Percentiles rank a stretch among this genome's conserved stretches.
phyloP scores from a whole-genome alignment of 495 filamentous ascomycete species.

The Oidiodendron maius region DNA sequence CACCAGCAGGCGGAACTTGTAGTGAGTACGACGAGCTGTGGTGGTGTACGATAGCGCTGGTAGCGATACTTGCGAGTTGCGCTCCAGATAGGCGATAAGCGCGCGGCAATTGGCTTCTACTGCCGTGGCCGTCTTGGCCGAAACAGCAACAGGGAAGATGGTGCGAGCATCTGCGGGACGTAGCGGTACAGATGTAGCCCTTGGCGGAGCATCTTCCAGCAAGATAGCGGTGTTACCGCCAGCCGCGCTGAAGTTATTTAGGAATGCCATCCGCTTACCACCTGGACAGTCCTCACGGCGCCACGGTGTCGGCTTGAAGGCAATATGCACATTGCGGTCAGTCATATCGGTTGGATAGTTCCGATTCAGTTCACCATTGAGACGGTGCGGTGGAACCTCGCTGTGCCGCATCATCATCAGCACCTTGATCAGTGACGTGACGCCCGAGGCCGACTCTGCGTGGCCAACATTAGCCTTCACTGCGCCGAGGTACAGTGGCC shows the following conservation, averaged over 20 bases:
- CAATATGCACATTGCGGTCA: constrained; percentile 70
- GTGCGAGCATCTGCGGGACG: constrained; percentile 34
- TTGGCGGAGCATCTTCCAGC: constrained; percentile 47
- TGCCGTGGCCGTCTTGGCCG: constrained; percentile 47
- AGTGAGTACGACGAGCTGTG: constrained; percentile 74
- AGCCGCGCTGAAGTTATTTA: constrained; percentile 32
- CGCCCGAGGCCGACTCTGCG: constrained; percentile 79
- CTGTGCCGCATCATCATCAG: constrained; percentile 77
- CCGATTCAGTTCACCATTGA: constrained; percentile 56
- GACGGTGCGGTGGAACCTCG: constrained; percentile 77
- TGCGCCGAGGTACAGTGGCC: constrained; percentile 65
- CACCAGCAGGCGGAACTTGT: constrained; percentile 62
- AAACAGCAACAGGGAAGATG: constrained; percentile 47
- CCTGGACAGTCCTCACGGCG: background rate
- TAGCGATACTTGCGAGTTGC: constrained; percentile 35
- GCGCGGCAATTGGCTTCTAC: constrained; percentile 44
- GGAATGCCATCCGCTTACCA: constrained; percentile 25
- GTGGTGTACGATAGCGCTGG: constrained; percentile 67
- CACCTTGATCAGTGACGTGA: constrained; percentile 70
- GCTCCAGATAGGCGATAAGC: constrained; percentile 25
- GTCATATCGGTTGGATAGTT: constrained; percentile 69
- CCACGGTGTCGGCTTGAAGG: constrained; percentile 47
- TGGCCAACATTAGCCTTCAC: constrained; percentile 94
- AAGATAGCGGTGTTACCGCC: constrained; percentile 60
- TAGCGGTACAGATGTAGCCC: constrained; percentile 18